Base-by-base conservation (phyloP, 1,284 basidiomycete genomes). In the Irpex lacteus region DNA sequence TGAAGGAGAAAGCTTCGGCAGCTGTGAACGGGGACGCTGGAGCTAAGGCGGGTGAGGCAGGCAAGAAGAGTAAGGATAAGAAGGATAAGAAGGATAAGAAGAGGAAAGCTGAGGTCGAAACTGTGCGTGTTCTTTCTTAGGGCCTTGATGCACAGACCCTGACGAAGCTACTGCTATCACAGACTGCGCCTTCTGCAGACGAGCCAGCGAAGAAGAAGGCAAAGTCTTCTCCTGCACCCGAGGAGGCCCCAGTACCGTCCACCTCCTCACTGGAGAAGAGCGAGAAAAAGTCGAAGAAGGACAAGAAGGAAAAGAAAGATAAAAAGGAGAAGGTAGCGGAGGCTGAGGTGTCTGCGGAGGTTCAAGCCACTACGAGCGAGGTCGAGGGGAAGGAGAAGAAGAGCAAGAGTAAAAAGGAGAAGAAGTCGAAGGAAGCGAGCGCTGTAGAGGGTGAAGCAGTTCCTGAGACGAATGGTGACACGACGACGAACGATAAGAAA, bases 251-350 rank as follows among this genome's bases (percentile, higher is more conserved):
- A 2, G 21, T 18, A 26, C 50, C 9, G 59, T 54, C 63, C 4
- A 49, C 13, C 0, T 36, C 65, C 11, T 38, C 64, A 13, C 21
- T 67, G 6, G 64, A 64, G 32, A 67, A 65, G 32, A 13, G 32
- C 3, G 44, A 38, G n/a, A 60, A 61, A 21, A 62, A 68, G 67
- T 47, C 65, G 13, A 70, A 70, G 62, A 68, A 69, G 56, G 65
- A 68, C 47, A 69, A 69, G 60, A 71, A 70, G 61, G 63, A 53
- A 5, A 61, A 64, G 21, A 61, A 57, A 15, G 65, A 59, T 3
- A 68, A 63, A 52, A 71, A 72, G 38, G 66, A 66, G 62, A 77
- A 76, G 64, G 70, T 72, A 67, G 73, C 74, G 60, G 70, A 69
- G 67, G 62, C 62, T 47, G 67, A 61, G 47, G 68, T 26, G 26